These are phyloP conservation scores for Cucumis cinereus DNA, from an alignment of 306 rosid genomes.

Conservation along the genomic window DNA sequence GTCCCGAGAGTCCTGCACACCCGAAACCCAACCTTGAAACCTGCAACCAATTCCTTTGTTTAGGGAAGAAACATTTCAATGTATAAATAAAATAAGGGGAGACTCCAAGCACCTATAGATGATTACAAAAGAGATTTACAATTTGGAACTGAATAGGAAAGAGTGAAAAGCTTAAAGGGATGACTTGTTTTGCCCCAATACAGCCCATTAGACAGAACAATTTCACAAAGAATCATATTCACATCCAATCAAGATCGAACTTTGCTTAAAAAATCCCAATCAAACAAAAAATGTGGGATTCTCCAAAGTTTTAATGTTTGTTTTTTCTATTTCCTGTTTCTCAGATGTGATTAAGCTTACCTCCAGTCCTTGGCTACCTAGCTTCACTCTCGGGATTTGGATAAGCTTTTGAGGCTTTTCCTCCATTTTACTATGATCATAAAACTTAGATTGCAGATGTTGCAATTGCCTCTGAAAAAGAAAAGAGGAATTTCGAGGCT, in stretches of 20 bases:
- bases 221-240: not conserved
- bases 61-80: no score
- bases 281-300: not conserved
- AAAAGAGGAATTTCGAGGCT: not conserved
- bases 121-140: no score
- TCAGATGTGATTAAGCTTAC: constrained; percentile 9
- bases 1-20: constrained; percentile 61
- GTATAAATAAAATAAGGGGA: no score
- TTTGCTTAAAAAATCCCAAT: not conserved
- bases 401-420: constrained; percentile 9
- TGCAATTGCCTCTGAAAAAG: not conserved
- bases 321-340: not conserved
- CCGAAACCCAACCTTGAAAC: constrained; percentile 80
- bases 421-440: constrained; percentile 27
- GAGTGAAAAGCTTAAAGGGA: no score
- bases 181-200: no score
- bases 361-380: constrained; percentile 71
- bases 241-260: not conserved
- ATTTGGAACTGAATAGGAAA: no score
- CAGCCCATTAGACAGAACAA: no score
- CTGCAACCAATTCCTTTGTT: constrained; percentile 15
- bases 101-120: no score
- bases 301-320: not conserved
- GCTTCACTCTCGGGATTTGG: constrained; percentile 45
- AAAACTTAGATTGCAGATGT: not conserved